Evolutionary conservation across 176 grass and related monocot species (phyloP), one percentile per base, ranked within the genome.

Genomic region (Melocanna baccifera): DNA sequence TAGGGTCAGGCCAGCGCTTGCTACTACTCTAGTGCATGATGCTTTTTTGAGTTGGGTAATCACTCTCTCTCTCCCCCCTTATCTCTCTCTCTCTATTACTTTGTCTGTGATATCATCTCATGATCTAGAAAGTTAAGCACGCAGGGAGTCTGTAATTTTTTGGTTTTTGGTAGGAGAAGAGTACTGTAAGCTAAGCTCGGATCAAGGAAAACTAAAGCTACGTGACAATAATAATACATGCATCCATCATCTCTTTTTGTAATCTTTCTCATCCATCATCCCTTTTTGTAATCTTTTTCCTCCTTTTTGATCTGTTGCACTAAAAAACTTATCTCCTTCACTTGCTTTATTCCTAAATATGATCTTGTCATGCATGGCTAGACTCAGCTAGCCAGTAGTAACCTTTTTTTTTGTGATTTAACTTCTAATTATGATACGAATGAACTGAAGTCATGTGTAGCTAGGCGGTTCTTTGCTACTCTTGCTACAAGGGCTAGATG

Each of bases 151-250:
- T 69, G 88, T 89, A 76, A 63, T 63, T 76, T 69, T 81, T 85
- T 53, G 42, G 32, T 58, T 73, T 73, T 67, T 59, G 15, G 84
- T 79, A 86, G 77, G 77, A 25, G 39, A 57, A 79, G 79, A 78
- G 79, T 69, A 87, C 67, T 90, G 80, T 90, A 90, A 87, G 76
- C 79, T 73, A 87, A 83, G 84, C 67, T 79, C 28, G 63, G 25
- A 85, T 90, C 72, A 78, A 78, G 39, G 58, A 25, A 66, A 73
- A 76, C 40, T 46, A 69, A 67, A 81, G 28, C 67, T 73, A 78
- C 66, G 72, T 78, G 47, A 86, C 59, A 83, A 61, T 77, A 90
- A 83, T 81, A 87, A 69, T 89, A 75, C 56, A 81, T 78, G 66
- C 70, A 89, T 34, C 29, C 72, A 41, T 75, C 59, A 22, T 25